phyloP scores from a whole-genome alignment of 441 rosid genomes.

The Capsella rubella region DNA sequence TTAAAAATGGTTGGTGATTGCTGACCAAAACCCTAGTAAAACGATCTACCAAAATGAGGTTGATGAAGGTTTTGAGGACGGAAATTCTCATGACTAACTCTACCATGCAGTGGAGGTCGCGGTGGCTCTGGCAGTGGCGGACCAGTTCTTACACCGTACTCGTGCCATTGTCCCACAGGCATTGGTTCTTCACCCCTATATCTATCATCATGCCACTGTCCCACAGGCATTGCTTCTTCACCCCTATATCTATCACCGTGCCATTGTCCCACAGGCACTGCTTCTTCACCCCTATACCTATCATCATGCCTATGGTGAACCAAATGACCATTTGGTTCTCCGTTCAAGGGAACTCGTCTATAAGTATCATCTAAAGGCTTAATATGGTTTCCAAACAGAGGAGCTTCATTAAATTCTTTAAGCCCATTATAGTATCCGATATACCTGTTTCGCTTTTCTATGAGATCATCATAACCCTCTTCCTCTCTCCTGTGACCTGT shows the following conservation, averaged over 20 bases:
- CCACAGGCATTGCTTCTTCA: constrained; percentile 1
- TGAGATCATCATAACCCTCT: neutral
- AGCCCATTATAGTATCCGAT: neutral
- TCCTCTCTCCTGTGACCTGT: neutral
- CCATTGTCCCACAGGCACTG: neutral
- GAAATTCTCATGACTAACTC: neutral
- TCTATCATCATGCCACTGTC: neutral
- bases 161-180: neutral
- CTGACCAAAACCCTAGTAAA: neutral
- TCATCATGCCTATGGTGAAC: constrained; percentile 20
- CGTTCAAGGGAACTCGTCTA: constrained; percentile 1
- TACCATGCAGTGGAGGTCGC: constrained; percentile 10
- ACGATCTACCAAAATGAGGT: constrained; percentile 11
- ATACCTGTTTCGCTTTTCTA: neutral
- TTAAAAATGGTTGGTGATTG: neutral
- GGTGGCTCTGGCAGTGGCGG: neutral
- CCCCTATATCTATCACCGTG: constrained; percentile 15
- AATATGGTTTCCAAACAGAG: neutral
- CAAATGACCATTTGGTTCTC: constrained; percentile 14
- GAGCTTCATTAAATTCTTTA: neutral
- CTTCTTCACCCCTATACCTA: constrained; percentile 15
- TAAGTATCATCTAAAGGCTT: neutral
- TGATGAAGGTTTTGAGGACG: constrained; percentile 4
- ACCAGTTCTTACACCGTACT: neutral
- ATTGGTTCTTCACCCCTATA: constrained; percentile 9